phyloP scores from a whole-genome alignment of 2,329 filamentous ascomycete species.

The Coccinonectria pachysandricola region DNA sequence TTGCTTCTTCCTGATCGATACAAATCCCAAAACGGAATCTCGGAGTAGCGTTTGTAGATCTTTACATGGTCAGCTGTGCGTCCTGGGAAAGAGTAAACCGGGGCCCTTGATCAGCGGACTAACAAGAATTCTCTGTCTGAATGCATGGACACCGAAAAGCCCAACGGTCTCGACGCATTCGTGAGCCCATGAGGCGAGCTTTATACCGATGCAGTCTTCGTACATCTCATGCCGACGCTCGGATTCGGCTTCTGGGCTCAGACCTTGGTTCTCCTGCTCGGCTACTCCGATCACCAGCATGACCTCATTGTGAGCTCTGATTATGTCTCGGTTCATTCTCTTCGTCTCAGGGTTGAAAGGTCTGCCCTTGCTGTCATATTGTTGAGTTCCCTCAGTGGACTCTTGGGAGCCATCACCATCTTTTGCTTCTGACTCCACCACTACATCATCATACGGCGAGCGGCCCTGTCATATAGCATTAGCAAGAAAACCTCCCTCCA shows the following conservation, averaged over 20 bases:
- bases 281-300: constrained; percentile 54
- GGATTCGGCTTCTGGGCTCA: constrained; percentile 29
- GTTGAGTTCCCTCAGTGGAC: constrained; percentile 28
- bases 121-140: constrained; percentile 46
- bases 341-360: constrained; percentile 45
- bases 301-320: constrained; percentile 52
- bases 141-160: constrained; percentile 41
- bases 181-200: constrained; percentile 24
- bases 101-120: too few species aligned
- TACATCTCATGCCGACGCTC: constrained; percentile 35
- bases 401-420: constrained; percentile 20
- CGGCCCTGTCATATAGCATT: constrained; percentile 35
- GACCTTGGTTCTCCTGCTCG: constrained; percentile 40
- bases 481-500: constrained; percentile 2
- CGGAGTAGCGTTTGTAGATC: constrained; percentile 42
- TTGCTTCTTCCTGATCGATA: constrained; percentile 18
- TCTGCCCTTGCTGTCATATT: constrained; percentile 46
- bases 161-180: constrained; percentile 30
- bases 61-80: constrained; percentile 16
- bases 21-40: constrained; percentile 38
- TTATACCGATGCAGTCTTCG: constrained; percentile 36
- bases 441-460: constrained; percentile 49
- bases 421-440: constrained; percentile 33
- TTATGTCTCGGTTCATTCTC: constrained; percentile 44
- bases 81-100: background rate